These are phyloP conservation scores for Eragrostis curvula DNA, from an alignment of 176 grass and related monocot genomes.

Conservation along the genomic window DNA sequence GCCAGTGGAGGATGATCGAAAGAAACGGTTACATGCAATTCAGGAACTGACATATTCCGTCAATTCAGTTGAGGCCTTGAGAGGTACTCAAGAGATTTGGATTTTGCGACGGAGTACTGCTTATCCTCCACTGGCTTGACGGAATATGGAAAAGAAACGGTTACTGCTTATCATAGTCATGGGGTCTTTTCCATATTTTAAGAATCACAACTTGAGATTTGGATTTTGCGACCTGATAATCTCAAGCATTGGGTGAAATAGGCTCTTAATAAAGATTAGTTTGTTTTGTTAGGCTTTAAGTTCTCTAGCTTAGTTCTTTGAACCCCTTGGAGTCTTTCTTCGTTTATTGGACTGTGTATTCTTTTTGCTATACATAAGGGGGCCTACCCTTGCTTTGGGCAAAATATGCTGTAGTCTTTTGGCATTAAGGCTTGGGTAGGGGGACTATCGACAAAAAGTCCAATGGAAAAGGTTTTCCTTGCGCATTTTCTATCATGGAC, in stretches of 20 bases:
- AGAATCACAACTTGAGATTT: not conserved
- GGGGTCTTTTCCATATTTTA: not conserved
- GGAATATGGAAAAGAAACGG: no score
- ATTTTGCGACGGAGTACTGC: no score
- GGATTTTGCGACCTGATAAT: not conserved
- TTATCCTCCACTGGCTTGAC: no score
- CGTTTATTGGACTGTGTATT: not conserved
- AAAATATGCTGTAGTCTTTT: not conserved
- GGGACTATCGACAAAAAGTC: not conserved
- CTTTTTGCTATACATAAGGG: no score
- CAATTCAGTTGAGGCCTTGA: constrained; percentile 40
- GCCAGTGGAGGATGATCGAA: constrained; percentile 55
- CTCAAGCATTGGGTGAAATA: not conserved
- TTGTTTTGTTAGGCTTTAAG: not conserved
- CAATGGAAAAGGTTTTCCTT: not conserved
- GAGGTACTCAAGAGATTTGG: no score
- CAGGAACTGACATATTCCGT: constrained; percentile 55
- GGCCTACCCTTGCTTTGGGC: no score
- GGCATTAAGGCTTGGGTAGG: not conserved
- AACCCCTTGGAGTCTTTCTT: not conserved
- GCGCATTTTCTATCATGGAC: not conserved
- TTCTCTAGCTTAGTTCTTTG: not conserved
- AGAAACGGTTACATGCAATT: constrained; percentile 49
- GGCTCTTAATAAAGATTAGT: not conserved
- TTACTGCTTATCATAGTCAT: not conserved